Conservation (phyloP, 2,329 filamentous ascomycete genomes). For the Raffaelea arxii region DNA sequence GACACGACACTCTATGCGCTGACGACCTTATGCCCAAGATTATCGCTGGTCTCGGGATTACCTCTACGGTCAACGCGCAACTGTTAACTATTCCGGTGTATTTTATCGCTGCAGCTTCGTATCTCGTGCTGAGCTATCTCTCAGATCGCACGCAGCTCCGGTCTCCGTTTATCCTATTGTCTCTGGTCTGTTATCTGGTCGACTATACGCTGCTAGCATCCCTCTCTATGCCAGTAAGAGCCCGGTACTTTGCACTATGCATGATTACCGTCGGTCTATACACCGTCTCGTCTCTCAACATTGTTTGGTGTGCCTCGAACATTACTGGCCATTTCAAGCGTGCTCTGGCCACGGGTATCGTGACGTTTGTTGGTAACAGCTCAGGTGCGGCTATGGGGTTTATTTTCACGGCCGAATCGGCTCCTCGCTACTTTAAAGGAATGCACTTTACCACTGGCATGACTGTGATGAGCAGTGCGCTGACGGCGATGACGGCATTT, state of each 20-base stretch:
- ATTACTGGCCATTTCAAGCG: neutral
- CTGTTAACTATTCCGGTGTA: neutral
- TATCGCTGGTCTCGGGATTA: neutral
- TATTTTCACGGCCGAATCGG: slow-evolving; percentile 13
- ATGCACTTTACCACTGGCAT: neutral
- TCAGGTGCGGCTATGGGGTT: slow-evolving; percentile 15
- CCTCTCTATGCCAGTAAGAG: neutral
- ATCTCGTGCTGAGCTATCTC: neutral
- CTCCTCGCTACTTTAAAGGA: slow-evolving; percentile 11
- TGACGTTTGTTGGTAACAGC: slow-evolving; percentile 16
- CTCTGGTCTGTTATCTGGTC: neutral
- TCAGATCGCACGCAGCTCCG: neutral
- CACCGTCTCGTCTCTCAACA: neutral
- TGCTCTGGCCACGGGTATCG: neutral
- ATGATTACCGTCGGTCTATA: neutral
- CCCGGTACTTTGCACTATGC: neutral
- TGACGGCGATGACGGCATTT: neutral
- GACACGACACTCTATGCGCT: neutral
- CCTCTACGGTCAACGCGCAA: neutral
- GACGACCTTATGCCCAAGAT: neutral
- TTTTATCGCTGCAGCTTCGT: neutral
- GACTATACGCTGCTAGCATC: neutral
- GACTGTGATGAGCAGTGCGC: neutral
- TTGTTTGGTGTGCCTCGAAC: neutral
- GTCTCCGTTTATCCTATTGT: neutral